Evolutionary conservation across 148 eudicot genomes (phyloP), one percentile per base, ranked within the genome.

Genomic region (Gaultheria prostrata): DNA sequence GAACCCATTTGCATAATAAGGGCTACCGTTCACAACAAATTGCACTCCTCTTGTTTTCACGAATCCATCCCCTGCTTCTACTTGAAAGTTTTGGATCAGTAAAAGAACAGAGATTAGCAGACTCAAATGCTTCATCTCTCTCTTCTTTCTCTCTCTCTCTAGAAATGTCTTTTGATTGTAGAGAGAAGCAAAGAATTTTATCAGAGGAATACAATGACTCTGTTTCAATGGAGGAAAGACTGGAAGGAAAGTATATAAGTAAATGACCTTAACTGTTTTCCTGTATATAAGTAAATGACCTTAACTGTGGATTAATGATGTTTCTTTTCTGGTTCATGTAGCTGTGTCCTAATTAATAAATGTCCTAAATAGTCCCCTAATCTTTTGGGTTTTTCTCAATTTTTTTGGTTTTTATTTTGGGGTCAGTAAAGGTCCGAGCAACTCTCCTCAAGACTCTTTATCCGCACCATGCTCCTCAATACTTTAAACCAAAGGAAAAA

Each of bases 1-100:
- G 84, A 94, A 93, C 21, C 98, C 98, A 86, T 93, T 91, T 80
- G 83, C 86, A 32, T 91, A 91, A 63, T 86, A 94, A 43, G 89
- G 85, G 3, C 65, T 78, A 8, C 91, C 96, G 57, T 92, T 92
- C 51, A 86, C 24, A 78, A 84, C 75, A 15, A 94, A 87, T 33
- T 90, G 87, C 4, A 86, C 88, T 63, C 92, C 94, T 80, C 79
- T 87, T 67, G 78, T 83, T 17, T 45, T 82, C 24, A 90, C 82
- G 72, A 91, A 91, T 43, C 70, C 89, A 82, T 89, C 87, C 30
- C 74, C 83, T 59, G 86, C 18, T 54, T 85, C 83, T 54, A 39
- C 86, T 78, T 84, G 32, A 12, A n/a, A 26, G 43, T 83, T 21
- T 20, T 77, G 70, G 30, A 84, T 35, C 83, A 83, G 46, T 21